Evolutionary conservation across 805 yeast genomes (phyloP).

Genomic region (Metschnikowia dekortorum): DNA sequence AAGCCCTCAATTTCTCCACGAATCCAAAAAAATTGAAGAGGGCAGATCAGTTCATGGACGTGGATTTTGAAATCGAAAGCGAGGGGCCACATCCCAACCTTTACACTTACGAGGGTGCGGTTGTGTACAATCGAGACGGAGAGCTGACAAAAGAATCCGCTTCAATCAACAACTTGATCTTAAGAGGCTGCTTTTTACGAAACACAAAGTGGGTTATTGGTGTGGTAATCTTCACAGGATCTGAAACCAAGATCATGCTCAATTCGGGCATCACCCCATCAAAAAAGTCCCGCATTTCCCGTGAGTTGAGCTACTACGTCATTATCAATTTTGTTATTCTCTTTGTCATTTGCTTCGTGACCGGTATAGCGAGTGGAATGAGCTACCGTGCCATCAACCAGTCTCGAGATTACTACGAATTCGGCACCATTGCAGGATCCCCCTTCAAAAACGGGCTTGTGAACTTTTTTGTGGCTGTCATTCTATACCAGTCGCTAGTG

Average conservation of each 20-base stretch:
- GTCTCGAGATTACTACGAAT: constrained; percentile 65
- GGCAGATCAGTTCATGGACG: constrained; percentile 34
- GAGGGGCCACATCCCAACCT: constrained; percentile 82
- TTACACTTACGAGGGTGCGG: constrained; percentile 71
- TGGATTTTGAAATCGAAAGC: constrained; percentile 67
- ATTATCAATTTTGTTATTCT: constrained; percentile 59
- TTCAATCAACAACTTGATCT: constrained; percentile 60
- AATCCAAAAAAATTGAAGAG: constrained; percentile 37
- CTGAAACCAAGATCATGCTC: constrained; percentile 75
- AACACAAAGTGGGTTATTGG: constrained; percentile 85
- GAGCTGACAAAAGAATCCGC: constrained; percentile 53
- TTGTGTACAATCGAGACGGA: constrained; percentile 25
- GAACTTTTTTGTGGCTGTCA: constrained; percentile 66
- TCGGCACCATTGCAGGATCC: constrained; percentile 61
- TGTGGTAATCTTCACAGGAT: constrained; percentile 70
- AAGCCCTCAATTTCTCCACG: constrained; percentile 61
- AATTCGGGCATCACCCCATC: constrained; percentile 79
- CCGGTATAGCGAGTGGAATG: constrained; percentile 69
- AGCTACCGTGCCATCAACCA: constrained; percentile 44
- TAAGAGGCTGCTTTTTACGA: constrained; percentile 75
- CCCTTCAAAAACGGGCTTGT: constrained; percentile 65
- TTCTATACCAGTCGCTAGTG: constrained; percentile 70
- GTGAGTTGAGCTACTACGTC: constrained; percentile 69
- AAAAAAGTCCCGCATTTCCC: constrained; percentile 67
- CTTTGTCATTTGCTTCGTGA: constrained; percentile 62